phyloP scores from a whole-genome alignment of 116 monocot species.

The Thalassia testudinum region DNA sequence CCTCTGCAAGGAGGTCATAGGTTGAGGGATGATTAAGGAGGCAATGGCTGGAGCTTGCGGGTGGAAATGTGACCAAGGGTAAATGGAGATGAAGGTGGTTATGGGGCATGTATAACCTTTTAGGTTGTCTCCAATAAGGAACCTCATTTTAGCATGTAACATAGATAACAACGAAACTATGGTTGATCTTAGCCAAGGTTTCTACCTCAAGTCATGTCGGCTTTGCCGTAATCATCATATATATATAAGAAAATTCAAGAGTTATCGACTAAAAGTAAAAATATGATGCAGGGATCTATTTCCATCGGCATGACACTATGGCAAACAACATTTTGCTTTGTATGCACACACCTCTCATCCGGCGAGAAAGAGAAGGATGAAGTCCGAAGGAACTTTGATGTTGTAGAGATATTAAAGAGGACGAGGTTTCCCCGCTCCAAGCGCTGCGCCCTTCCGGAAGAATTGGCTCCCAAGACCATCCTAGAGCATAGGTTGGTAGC shows the following conservation, averaged over 20 bases:
- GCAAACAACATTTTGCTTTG: constrained; percentile 45
- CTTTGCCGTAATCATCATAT: background rate
- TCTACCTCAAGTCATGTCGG: background rate
- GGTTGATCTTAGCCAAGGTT: background rate
- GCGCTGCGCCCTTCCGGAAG: background rate
- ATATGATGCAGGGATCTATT: constrained; percentile 54
- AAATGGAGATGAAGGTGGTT: too few relatives aligned
- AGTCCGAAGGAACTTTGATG: constrained; percentile 48
- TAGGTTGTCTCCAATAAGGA: too few relatives aligned
- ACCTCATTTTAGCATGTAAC: too few relatives aligned
- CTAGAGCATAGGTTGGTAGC: constrained; percentile 26
- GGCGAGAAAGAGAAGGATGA: constrained; percentile 73
- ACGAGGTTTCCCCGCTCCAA: constrained; percentile 28
- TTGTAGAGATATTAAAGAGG: constrained; percentile 37
- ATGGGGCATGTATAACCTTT: too few relatives aligned
- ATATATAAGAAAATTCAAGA: background rate
- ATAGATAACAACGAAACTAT: too few relatives aligned
- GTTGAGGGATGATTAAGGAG: too few relatives aligned
- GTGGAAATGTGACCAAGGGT: too few relatives aligned
- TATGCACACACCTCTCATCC: constrained; percentile 58
- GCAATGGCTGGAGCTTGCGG: too few relatives aligned
- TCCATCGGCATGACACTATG: constrained; percentile 54
- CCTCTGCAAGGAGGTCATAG: too few relatives aligned
- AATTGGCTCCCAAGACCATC: constrained; percentile 20
- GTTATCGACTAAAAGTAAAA: constrained; percentile 8